phyloP scores from a whole-genome alignment of 306 rosid species.

The Vigna hirtella region DNA sequence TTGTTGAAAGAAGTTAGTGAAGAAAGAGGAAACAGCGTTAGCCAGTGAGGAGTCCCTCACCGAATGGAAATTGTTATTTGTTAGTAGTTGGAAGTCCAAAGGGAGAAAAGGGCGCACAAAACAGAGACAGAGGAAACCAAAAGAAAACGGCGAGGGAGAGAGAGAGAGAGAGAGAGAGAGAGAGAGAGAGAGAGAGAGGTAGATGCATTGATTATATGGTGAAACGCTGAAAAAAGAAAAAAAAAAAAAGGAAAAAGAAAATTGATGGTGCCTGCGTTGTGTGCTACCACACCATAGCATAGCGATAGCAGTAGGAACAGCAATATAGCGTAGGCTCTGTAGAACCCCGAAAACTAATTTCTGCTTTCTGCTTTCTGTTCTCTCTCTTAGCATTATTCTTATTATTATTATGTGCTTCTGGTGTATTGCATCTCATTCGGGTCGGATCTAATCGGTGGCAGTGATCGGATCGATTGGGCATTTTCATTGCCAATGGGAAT shows the following conservation, averaged over 20 bases:
- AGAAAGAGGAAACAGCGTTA: background rate
- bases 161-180: background rate
- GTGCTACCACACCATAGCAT: background rate
- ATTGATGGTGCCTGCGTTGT: background rate
- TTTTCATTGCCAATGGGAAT: slow-evolving; percentile 77
- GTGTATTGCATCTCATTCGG: background rate
- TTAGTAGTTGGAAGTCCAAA: slow-evolving; percentile 11
- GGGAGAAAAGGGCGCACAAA: background rate
- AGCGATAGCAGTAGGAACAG: too few species aligned
- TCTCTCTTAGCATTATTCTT: slow-evolving; percentile 2
- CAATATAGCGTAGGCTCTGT: background rate
- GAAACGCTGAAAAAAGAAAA: background rate
- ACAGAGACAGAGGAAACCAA: background rate
- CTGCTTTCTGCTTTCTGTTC: slow-evolving; percentile 36
- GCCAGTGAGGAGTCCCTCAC: background rate
- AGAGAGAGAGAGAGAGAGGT: background rate
- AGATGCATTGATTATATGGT: background rate
- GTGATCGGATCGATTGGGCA: slow-evolving; percentile 49
- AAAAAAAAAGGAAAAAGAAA: background rate
- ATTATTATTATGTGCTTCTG: too few species aligned
- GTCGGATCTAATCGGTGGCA: background rate
- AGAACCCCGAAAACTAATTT: slow-evolving; percentile 35
- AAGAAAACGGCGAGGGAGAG: background rate
- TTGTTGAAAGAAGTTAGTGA: background rate
- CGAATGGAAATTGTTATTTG: background rate